phyloP scores from a whole-genome alignment of 306 rosid species.

The Fragaria nilgerrensis region DNA sequence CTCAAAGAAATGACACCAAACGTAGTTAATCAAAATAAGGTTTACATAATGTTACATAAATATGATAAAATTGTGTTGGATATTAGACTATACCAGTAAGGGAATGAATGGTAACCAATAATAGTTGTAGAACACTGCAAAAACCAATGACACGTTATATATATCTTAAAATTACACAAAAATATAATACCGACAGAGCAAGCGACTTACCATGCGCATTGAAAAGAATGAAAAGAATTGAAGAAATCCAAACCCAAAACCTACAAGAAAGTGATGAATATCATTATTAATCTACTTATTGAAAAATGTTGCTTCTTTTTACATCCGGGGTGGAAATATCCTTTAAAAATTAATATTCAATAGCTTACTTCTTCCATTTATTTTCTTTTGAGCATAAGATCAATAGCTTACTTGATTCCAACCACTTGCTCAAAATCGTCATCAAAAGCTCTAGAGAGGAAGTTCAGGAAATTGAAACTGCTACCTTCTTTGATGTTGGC shows the following conservation, averaged over 20 bases:
- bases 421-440: constrained; percentile 60
- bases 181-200: not conserved
- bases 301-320: not conserved
- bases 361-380: constrained; percentile 27
- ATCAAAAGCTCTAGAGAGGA: constrained; percentile 55
- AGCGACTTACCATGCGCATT: constrained; percentile 50
- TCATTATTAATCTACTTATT: not conserved
- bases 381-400: no score
- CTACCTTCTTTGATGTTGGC: constrained; percentile 47
- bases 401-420: constrained; percentile 47
- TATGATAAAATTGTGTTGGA: not conserved
- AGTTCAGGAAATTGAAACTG: constrained; percentile 56
- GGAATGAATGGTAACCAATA: constrained; percentile 77
- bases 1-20: not conserved
- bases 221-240: constrained; percentile 49
- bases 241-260: constrained; percentile 65
- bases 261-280: constrained; percentile 33
- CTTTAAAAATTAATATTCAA: not conserved
- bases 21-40: not conserved
- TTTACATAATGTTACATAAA: not conserved
- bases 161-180: not conserved
- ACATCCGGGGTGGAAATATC: not conserved
- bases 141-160: not conserved
- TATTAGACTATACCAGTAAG: constrained; percentile 41
- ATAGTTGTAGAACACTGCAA: constrained; percentile 60